These are phyloP conservation scores for Penicillium turbatum DNA, from an alignment of 495 filamentous ascomycete species.

Conservation along the genomic window DNA sequence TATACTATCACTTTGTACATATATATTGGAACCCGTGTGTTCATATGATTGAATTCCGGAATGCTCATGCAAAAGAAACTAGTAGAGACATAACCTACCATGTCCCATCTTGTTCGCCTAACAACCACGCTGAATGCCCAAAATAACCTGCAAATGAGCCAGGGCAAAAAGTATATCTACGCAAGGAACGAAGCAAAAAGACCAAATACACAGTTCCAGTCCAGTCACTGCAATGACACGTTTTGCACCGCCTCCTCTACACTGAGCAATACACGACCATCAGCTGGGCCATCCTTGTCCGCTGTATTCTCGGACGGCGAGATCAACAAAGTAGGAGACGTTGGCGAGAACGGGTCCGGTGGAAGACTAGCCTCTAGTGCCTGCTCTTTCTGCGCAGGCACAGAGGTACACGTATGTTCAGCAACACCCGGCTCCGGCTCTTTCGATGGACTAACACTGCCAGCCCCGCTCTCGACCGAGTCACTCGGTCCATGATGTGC, in stretches of 20 bases:
- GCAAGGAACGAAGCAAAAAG: background rate
- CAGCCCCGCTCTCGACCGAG: constrained; percentile 19
- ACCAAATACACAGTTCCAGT: background rate
- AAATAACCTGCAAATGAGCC: background rate
- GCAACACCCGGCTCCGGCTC: constrained; percentile 5
- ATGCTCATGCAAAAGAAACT: background rate
- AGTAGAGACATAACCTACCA: background rate
- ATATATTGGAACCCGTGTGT: no score
- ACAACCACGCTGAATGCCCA: background rate
- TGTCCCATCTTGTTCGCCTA: background rate
- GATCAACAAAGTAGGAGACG: constrained; percentile 20
- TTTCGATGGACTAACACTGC: constrained; percentile 17
- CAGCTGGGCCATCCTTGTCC: background rate
- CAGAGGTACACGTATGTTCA: constrained; percentile 1
- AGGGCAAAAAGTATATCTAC: constrained; percentile 3
- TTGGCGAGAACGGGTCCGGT: constrained; percentile 26
- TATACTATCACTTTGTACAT: no score
- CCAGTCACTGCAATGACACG: constrained; percentile 28
- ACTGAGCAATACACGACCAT: constrained; percentile 18
- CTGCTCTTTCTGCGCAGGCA: background rate
- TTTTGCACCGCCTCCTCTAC: constrained; percentile 42
- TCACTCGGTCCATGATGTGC: constrained; percentile 26
- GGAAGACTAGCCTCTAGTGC: background rate
- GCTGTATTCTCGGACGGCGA: constrained; percentile 7
- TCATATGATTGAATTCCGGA: background rate